These are phyloP conservation scores for Mucor saturninus DNA, from an alignment of 371 early-diverging fungal species.

Conservation along the genomic window DNA sequence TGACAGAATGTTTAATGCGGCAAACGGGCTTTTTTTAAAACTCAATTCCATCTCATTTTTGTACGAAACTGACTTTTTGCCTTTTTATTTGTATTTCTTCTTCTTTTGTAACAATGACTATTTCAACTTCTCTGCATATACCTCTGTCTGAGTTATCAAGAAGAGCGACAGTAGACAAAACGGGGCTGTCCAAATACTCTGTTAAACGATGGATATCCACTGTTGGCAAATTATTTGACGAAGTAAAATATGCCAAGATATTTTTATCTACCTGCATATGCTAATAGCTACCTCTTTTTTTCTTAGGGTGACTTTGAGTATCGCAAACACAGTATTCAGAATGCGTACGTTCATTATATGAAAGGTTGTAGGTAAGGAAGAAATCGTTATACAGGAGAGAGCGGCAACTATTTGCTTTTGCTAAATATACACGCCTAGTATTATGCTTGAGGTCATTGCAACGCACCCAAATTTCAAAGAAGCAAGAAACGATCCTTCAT, in stretches of 20 bases:
- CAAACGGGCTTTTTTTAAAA: no score
- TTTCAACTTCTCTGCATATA: background rate
- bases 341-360: constrained; percentile 30
- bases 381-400: background rate
- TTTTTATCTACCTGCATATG: background rate
- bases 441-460: constrained; percentile 58
- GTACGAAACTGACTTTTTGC: no score
- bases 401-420: no score
- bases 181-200: constrained; percentile 20
- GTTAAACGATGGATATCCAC: constrained; percentile 17
- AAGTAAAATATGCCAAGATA: constrained; percentile 20
- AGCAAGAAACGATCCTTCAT: constrained; percentile 40
- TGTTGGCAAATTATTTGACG: constrained; percentile 25
- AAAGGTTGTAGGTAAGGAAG: constrained; percentile 30
- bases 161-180: constrained; percentile 26
- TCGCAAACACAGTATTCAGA: constrained; percentile 1
- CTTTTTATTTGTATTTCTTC: no score
- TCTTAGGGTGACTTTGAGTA: constrained; percentile 27
- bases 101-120: background rate
- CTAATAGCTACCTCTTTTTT: background rate
- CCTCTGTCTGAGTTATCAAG: constrained; percentile 17
- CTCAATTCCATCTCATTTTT: no score
- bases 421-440: constrained; percentile 33
- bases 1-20: background rate
- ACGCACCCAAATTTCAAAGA: constrained; percentile 51